A percentile compares a stretch with the other conserved stretches of the same genome.
These are phyloP conservation scores for Pachyrhizus erosus DNA, from an alignment of 306 rosid genomes.

Conservation along the genomic window DNA sequence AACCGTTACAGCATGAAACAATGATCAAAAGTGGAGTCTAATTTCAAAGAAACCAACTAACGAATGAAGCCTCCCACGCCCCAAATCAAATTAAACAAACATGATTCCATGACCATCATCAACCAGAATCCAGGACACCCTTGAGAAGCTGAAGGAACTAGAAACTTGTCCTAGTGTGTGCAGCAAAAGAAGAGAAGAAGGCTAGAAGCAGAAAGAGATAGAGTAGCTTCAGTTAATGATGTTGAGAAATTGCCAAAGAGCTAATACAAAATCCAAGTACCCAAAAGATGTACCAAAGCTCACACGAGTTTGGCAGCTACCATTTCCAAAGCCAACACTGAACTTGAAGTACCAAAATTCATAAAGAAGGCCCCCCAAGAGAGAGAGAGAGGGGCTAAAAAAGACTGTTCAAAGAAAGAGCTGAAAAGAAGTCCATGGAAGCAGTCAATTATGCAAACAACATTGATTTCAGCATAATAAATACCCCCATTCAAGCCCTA, in stretches of 20 bases:
- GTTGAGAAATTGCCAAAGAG: conserved; percentile 43
- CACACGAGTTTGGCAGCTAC: conserved; percentile 70
- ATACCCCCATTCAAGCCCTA: conserved; percentile 80
- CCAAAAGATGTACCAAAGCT: conserved; percentile 56
- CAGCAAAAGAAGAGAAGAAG: conserved; percentile 29
- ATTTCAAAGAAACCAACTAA: conserved; percentile 35
- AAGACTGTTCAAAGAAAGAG: conserved; percentile 62
- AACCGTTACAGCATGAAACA: conserved; percentile 30
- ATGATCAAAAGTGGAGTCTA: conserved; percentile 5
- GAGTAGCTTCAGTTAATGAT: conserved; percentile 48
- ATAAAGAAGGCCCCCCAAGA: conserved; percentile 63
- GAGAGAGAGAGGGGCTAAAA: conserved; percentile 58
- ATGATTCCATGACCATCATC: conserved; percentile 31
- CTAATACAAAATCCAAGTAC: conserved; percentile 51
- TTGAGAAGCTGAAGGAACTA: conserved; percentile 32
- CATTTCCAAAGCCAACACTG: conserved; percentile 72
- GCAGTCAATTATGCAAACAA: conserved; percentile 65
- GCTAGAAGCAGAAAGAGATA: conserved; percentile 19
- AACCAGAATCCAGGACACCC: conserved; percentile 23
- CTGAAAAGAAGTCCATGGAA: conserved; percentile 53
- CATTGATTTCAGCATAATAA: conserved; percentile 80
- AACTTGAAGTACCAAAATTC: conserved; percentile 67
- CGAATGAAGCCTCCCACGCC: neutral
- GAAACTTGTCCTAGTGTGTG: conserved; percentile 34
- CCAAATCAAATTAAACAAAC: neutral